phyloP scores from a whole-genome alignment of 805 yeast genomes.

The Soucietia sequanensis region DNA sequence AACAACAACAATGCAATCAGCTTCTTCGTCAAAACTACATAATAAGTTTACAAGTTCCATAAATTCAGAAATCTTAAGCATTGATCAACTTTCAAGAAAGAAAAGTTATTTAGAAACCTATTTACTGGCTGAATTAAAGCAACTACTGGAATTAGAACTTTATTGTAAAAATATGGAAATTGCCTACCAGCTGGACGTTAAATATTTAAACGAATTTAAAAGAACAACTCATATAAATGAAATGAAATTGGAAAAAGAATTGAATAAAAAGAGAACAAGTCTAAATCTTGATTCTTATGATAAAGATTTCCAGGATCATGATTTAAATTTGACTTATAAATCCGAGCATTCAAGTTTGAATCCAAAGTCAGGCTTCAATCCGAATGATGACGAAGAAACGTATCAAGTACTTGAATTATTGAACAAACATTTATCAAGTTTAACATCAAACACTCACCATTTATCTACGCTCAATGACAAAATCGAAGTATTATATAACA shows the following conservation, averaged over 20 bases:
- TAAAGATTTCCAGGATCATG: slow-evolving; percentile 1
- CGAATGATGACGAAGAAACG: slow-evolving; percentile 18
- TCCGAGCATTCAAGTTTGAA: not conserved
- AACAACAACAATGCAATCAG: slow-evolving; percentile 14
- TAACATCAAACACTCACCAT: slow-evolving; percentile 11
- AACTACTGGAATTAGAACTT: slow-evolving; percentile 29
- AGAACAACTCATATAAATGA: slow-evolving; percentile 15
- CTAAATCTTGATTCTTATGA: slow-evolving; percentile 3
- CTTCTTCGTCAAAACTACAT: slow-evolving; percentile 9
- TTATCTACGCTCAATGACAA: slow-evolving; percentile 11
- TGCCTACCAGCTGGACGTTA: slow-evolving; percentile 29
- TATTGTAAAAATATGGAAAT: slow-evolving; percentile 21
- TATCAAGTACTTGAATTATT: slow-evolving; percentile 12
- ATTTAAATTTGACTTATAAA: slow-evolving; percentile 1
- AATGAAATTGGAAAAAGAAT: slow-evolving; percentile 13
- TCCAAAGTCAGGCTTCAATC: slow-evolving; percentile 10
- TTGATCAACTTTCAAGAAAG: slow-evolving; percentile 22
- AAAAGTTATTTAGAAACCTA: slow-evolving; percentile 33
- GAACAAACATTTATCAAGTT: slow-evolving; percentile 12
- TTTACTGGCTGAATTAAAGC: slow-evolving; percentile 40
- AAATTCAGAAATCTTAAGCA: slow-evolving; percentile 17
- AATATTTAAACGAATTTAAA: slow-evolving; percentile 30
- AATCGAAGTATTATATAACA: slow-evolving; percentile 13
- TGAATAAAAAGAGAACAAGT: slow-evolving; percentile 6
- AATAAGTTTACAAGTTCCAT: slow-evolving; percentile 8